A percentile compares a stretch with the other conserved stretches of the same genome.
phyloP scores from a whole-genome alignment of 2,329 filamentous ascomycete genomes.

The Sarocladium strictum region DNA sequence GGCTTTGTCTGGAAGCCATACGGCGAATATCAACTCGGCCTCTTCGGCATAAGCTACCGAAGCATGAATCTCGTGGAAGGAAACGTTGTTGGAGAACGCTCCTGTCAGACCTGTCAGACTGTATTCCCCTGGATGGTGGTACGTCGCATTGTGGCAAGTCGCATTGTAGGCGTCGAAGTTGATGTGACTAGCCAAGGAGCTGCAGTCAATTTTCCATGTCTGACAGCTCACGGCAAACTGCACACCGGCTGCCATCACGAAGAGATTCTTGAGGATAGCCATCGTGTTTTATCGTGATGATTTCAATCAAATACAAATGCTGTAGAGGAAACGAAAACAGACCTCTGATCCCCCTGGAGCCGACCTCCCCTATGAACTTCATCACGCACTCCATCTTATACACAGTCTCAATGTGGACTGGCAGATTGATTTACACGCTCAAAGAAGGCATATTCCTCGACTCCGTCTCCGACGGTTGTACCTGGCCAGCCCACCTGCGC shows the following conservation, averaged over 20 bases:
- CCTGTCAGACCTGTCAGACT: background rate
- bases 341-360: no score
- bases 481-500: background rate
- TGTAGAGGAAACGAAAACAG: no score
- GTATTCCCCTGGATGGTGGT: background rate
- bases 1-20: background rate
- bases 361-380: no score
- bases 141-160: slow-evolving; percentile 1
- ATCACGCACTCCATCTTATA: no score
- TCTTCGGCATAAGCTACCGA: background rate
- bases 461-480: background rate
- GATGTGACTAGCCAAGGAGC: background rate
- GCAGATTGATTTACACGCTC: background rate
- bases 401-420: background rate
- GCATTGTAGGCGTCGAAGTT: background rate
- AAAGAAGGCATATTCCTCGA: background rate
- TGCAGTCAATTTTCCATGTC: background rate
- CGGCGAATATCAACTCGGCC: background rate
- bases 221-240: background rate
- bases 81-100: background rate
- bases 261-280: background rate
- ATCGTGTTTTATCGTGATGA: background rate
- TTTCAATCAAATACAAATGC: background rate
- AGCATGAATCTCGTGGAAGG: background rate
- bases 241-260: background rate